Conservation (phyloP, 345 rosid species). For the Nasturtium officinale region DNA sequence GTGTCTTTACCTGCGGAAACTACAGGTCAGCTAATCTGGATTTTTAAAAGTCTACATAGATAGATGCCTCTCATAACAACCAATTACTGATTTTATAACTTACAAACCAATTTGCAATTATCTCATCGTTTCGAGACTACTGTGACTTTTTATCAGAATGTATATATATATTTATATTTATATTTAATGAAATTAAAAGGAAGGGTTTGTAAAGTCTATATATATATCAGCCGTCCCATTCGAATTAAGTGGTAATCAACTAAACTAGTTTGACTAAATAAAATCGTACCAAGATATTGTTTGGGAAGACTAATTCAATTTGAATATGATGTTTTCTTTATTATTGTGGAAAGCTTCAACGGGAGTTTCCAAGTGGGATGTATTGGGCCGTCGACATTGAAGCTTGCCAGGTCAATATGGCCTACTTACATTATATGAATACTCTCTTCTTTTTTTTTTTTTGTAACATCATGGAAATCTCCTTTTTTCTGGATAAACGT, state of each 20-base stretch:
- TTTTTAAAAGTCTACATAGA: not conserved
- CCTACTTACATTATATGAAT: not conserved
- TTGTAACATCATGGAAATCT: not conserved
- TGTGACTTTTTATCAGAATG: not conserved
- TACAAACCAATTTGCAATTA: not conserved
- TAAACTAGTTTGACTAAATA: constrained; percentile 13
- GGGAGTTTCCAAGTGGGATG: not conserved
- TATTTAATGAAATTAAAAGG: no score
- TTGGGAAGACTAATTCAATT: constrained; percentile 15
- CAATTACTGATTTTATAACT: constrained; percentile 35
- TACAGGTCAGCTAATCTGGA: constrained; percentile 44
- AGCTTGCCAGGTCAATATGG: constrained; percentile 29
- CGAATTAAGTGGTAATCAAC: constrained; percentile 19
- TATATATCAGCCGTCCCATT: not conserved
- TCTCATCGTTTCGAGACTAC: constrained; percentile 30
- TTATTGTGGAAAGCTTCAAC: constrained; percentile 4
- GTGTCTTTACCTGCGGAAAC: constrained; percentile 35
- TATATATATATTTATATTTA: not conserved
- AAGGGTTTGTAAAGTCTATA: not conserved
- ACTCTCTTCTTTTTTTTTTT: not conserved
- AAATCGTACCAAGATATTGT: not conserved
- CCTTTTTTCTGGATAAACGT: not conserved
- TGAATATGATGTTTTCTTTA: constrained; percentile 14
- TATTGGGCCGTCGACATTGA: constrained; percentile 28
- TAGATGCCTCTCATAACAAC: constrained; percentile 27